Evolutionary conservation across 2,329 filamentous ascomycete species (phyloP).

Genomic region (Botrytis hyacinthi): DNA sequence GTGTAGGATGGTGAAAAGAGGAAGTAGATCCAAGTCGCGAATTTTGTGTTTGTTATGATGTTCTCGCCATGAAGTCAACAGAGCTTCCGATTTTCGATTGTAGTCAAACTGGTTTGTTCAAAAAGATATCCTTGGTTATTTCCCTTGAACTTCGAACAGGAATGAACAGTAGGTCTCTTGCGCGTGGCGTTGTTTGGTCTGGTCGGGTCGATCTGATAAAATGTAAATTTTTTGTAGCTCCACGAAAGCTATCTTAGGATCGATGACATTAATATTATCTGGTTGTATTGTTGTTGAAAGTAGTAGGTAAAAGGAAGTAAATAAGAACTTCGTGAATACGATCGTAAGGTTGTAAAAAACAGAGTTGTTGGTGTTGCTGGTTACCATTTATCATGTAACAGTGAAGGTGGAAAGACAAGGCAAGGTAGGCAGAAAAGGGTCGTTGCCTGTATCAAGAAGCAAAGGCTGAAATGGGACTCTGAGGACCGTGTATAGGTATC

Average conservation of each 20-base stretch:
- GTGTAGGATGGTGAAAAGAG: slow-evolving; percentile 24
- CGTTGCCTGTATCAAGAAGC: neutral
- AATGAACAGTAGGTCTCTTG: slow-evolving; percentile 6
- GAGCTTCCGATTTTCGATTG: slow-evolving; percentile 9
- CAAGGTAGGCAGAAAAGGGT: neutral
- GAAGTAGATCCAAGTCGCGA: slow-evolving; percentile 24
- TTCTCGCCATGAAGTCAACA: slow-evolving; percentile 36
- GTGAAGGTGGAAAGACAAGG: slow-evolving; percentile 3
- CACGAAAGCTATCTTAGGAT: slow-evolving; percentile 4
- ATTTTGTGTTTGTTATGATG: slow-evolving; percentile 29
- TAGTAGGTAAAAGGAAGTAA: slow-evolving; percentile 8
- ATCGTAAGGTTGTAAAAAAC: slow-evolving; percentile 11
- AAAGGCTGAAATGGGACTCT: slow-evolving; percentile 5
- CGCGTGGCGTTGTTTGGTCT: slow-evolving; percentile 23
- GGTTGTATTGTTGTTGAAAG: slow-evolving; percentile 10
- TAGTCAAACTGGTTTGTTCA: neutral
- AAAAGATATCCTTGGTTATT: slow-evolving; percentile 3
- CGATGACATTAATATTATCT: slow-evolving; percentile 16
- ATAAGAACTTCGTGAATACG: neutral
- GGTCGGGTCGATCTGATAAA: slow-evolving; percentile 13
- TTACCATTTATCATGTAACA: neutral
- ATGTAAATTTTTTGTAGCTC: slow-evolving; percentile 12
- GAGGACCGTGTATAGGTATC: slow-evolving; percentile 7
- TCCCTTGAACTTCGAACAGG: neutral
- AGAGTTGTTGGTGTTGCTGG: neutral